phyloP scores from a whole-genome alignment of 1,284 basidiomycete species.

The Tilletiaria anomala region DNA sequence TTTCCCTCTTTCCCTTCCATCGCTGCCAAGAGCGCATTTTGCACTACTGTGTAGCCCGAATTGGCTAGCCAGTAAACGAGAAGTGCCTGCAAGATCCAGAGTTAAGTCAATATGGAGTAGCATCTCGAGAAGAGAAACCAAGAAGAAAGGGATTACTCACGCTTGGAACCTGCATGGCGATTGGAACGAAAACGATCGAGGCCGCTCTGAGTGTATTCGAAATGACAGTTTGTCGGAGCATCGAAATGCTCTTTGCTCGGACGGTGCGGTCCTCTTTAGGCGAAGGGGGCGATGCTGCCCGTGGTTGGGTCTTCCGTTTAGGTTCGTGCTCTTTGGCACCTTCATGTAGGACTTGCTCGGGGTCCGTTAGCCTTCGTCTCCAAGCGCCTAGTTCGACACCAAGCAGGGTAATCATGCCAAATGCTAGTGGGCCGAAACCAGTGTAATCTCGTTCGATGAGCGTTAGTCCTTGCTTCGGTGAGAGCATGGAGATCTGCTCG shows the following conservation, averaged over 20 bases:
- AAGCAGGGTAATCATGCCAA: constrained; percentile 26
- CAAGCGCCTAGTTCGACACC: constrained; percentile 23
- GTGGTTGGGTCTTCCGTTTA: constrained; percentile 3
- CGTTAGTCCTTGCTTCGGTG: constrained; percentile 26
- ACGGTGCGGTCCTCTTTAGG: background rate
- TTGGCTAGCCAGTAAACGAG: constrained; percentile 72
- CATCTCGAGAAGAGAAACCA: background rate
- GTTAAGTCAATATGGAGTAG: background rate
- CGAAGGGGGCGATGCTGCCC: background rate
- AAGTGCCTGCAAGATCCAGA: constrained; percentile 48
- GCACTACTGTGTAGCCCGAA: constrained; percentile 59
- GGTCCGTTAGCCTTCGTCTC: background rate
- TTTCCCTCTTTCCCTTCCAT: no score
- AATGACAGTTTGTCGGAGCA: constrained; percentile 44
- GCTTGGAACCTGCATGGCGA: constrained; percentile 63
- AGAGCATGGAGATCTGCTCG: constrained; percentile 12
- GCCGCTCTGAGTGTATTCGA: constrained; percentile 51
- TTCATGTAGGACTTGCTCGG: background rate
- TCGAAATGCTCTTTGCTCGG: constrained; percentile 1
- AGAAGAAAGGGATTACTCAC: constrained; percentile 44
- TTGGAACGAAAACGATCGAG: constrained; percentile 57
- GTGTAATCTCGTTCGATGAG: constrained; percentile 25
- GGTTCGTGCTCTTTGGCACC: background rate
- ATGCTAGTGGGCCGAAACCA: constrained; percentile 23
- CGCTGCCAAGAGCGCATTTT: no score